Evolutionary conservation across 192 early-diverging fungal genomes (phyloP).

Genomic region (Coemansia guatemalensis): DNA sequence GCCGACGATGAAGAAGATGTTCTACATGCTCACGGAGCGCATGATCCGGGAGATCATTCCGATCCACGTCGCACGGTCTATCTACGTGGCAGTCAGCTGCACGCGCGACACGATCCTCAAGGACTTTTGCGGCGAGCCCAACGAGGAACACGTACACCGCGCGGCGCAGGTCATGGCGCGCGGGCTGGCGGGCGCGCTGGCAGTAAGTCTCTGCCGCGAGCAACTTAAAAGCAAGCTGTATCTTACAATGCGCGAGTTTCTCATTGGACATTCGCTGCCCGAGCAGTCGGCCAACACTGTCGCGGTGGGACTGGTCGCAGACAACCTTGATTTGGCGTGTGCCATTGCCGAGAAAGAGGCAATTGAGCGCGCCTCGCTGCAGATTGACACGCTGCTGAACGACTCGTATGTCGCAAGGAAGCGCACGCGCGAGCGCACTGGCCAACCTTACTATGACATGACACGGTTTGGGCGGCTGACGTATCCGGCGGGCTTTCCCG

Average conservation of each 20-base stretch:
- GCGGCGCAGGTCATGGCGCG: conserved; percentile 96
- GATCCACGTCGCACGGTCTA: conserved; percentile 89
- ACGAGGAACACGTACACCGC: conserved; percentile 91
- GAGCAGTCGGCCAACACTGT: conserved; percentile 72
- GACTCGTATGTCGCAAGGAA: conserved; percentile 69
- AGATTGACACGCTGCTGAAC: conserved; percentile 84
- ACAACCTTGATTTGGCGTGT: conserved; percentile 94
- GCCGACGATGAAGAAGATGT: conserved; percentile 84
- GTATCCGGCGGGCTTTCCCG: conserved; percentile 85
- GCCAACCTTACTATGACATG: conserved; percentile 91
- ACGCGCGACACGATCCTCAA: conserved; percentile 91
- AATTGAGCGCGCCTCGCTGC: conserved; percentile 91
- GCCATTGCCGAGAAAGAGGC: conserved; percentile 94
- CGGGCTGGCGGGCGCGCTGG: conserved; percentile 81
- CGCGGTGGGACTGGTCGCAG: conserved; percentile 79
- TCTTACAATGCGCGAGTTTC: conserved; percentile 45
- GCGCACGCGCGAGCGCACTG: conserved; percentile 87
- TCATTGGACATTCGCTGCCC: conserved; percentile 44
- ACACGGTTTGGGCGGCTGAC: conserved; percentile 69
- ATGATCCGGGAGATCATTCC: conserved; percentile 89
- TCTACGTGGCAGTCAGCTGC: conserved; percentile 89
- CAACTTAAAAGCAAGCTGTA: conserved; percentile 84
- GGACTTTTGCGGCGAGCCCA: conserved; percentile 93
- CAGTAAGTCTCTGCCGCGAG: conserved; percentile 91
- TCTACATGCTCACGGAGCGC: conserved; percentile 83